These are phyloP conservation scores for Venturia nashicola DNA, from an alignment of 2,329 filamentous ascomycete genomes.

Conservation along the genomic window DNA sequence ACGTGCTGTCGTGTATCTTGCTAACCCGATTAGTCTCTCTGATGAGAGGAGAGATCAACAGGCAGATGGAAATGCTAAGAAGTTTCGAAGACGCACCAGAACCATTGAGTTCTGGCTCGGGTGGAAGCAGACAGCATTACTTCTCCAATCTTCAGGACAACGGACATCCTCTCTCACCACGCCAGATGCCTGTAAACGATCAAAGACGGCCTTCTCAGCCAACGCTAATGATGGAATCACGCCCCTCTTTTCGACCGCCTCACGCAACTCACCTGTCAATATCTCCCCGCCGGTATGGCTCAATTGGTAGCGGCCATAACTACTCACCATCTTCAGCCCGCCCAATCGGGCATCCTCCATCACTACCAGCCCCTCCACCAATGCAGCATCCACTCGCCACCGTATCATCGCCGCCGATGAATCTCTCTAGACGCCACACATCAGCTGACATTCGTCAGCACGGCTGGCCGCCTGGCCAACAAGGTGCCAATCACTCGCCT, in stretches of 20 bases:
- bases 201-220: constrained; percentile 57
- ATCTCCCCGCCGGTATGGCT: constrained; percentile 73
- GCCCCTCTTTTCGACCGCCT: constrained; percentile 61
- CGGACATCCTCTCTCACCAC: constrained; percentile 71
- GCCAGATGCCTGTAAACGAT: constrained; percentile 78
- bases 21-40: constrained; percentile 31
- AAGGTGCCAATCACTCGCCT: constrained; percentile 43
- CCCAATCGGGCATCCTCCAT: constrained; percentile 44
- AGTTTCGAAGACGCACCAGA: constrained; percentile 52
- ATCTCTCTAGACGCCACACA: constrained; percentile 74
- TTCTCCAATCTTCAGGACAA: constrained; percentile 29
- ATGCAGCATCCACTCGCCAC: constrained; percentile 45
- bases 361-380: constrained; percentile 53
- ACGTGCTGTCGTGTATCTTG: constrained; percentile 16
- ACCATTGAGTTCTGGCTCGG: constrained; percentile 37
- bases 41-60: constrained; percentile 51
- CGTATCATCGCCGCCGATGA: constrained; percentile 44
- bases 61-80: constrained; percentile 47
- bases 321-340: constrained; percentile 63
- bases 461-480: constrained; percentile 43
- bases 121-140: constrained; percentile 35
- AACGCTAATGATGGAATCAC: constrained; percentile 16
- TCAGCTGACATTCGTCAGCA: constrained; percentile 79
- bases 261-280: constrained; percentile 72
- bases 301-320: constrained; percentile 54